phyloP scores from a whole-genome alignment of 345 rosid genomes.

The Aquilaria yunnanensis region DNA sequence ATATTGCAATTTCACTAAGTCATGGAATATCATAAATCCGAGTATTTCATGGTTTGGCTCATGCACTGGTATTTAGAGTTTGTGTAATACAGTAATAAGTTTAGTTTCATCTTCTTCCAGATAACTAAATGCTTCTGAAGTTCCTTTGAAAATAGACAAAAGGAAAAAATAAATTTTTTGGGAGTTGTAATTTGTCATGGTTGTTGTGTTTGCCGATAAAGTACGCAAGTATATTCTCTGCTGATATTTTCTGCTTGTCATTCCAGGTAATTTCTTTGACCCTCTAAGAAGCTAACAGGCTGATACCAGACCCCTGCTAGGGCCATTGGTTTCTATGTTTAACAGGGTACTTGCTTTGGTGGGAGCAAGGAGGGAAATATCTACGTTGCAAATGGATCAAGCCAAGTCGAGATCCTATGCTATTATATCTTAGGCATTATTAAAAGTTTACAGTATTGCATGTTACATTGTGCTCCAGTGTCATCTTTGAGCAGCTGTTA shows the following conservation, averaged over 20 bases:
- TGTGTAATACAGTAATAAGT: neutral
- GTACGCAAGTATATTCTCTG: conserved; percentile 1
- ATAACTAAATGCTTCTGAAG: neutral
- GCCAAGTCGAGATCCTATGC: conserved; percentile 16
- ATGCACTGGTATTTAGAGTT: neutral
- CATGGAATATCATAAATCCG: too few relatives aligned
- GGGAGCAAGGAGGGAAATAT: conserved; percentile 33
- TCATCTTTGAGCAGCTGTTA: too few relatives aligned
- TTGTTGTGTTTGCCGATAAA: conserved; percentile 6
- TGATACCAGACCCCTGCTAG: conserved; percentile 73
- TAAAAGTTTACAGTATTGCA: too few relatives aligned
- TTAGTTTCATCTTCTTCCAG: neutral
- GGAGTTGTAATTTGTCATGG: neutral
- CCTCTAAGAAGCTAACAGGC: conserved; percentile 94
- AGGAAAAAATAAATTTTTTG: neutral
- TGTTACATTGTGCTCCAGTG: too few relatives aligned
- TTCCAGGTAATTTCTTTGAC: conserved; percentile 99
- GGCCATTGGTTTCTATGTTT: conserved; percentile 94
- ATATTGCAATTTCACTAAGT: too few relatives aligned
- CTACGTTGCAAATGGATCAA: conserved; percentile 27
- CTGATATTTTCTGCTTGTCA: conserved; percentile 59
- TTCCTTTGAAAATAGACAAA: neutral
- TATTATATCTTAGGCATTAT: conserved; percentile 10
- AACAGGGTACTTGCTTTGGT: conserved; percentile 61
- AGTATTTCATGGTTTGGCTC: too few relatives aligned